Percentiles rank a stretch among this genome's conserved stretches.
phyloP scores from a whole-genome alignment of 768 basidiomycete species.

The Suillus cothurnatus region DNA sequence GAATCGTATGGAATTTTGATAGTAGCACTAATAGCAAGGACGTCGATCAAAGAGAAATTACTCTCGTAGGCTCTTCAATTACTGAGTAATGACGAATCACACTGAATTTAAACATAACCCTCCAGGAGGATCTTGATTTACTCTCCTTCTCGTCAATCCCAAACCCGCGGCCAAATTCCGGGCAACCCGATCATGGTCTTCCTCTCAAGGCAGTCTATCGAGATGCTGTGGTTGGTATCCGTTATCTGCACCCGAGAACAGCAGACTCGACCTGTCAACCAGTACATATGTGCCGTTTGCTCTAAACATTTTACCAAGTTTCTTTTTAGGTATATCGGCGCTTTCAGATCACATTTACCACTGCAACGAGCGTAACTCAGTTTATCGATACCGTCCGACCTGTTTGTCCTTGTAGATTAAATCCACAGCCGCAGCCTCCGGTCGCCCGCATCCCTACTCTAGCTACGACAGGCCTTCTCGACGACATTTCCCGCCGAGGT shows the following conservation, averaged over 20 bases:
- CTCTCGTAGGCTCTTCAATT: conserved; percentile 55
- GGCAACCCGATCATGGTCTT: conserved; percentile 50
- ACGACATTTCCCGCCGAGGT: conserved; percentile 19
- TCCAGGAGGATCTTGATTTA: conserved; percentile 78
- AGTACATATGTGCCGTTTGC: conserved; percentile 24
- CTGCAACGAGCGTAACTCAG: conserved; percentile 47
- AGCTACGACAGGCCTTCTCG: conserved; percentile 5
- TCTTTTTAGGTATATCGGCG: conserved; percentile 64
- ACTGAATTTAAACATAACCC: conserved; percentile 11
- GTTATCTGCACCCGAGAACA: conserved; percentile 61
- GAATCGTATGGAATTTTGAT: conserved; percentile 64
- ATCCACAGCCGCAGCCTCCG: conserved; percentile 34
- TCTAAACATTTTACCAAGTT: conserved; percentile 4
- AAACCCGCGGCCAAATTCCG: conserved; percentile 28
- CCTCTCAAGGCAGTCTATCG: conserved; percentile 84
- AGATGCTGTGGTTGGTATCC: conserved; percentile 71
- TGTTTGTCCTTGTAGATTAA: conserved; percentile 77
- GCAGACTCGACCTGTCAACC: conserved; percentile 29
- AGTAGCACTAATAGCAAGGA: conserved; percentile 37
- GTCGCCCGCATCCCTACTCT: conserved; percentile 22
- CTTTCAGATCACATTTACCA: conserved; percentile 72
- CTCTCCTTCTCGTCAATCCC: conserved; percentile 61
- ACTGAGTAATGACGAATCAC: conserved; percentile 13
- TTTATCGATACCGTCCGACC: conserved; percentile 64
- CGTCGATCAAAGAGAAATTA: conserved; percentile 54